Evolutionary conservation across 2,329 filamentous ascomycete species (phyloP), one percentile per base, ranked within the genome.

Genomic region (Arthrobotrys sphaeroides): DNA sequence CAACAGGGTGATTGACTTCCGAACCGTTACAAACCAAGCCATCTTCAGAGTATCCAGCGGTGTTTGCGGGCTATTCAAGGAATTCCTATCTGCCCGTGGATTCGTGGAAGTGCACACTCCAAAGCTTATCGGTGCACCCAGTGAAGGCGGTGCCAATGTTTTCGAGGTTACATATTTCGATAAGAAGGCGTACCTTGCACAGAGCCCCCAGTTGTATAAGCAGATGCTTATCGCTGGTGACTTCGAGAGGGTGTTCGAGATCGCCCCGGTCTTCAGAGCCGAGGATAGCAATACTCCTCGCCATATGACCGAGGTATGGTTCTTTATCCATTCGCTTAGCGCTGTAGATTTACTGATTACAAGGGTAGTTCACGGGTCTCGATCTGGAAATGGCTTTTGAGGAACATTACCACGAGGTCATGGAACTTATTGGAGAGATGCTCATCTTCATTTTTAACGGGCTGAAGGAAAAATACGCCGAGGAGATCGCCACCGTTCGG

Each of bases 151-250:
- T 78, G 90, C 90, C 79, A 96, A 94, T 81, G 94, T 98, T 42
- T 98, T 99, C 83, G 87, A 90, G 79, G 86, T 98, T 79, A 90
- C 90, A 45, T 98, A 98, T 84, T 98, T 98, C 82, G 92, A 91
- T 78, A 88, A 90, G 81, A 88, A 90, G 78, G 94, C 93, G 0
- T 95, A 86, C 82, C 86, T 95, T 18, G 92, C 92, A 4, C 91
- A 94, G 82, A 91, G 88, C 4, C 92, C 92, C 4, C 92, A 95
- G 81, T 91, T 95, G 79, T 94, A 94, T 84, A 95, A 96, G 85
- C 92, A 96, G 81, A 89, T 91, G 83, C 89, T 94, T 81, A 93
- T 96, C 82, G 90, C 91, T 1, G 90, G 90, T 73, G 90, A 91
- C 22, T 87, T 91, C 80, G 88, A 94, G 84, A 88, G 89, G 59